These are phyloP conservation scores for Daldinia childiae DNA, from an alignment of 495 filamentous ascomycete genomes.

Conservation along the genomic window DNA sequence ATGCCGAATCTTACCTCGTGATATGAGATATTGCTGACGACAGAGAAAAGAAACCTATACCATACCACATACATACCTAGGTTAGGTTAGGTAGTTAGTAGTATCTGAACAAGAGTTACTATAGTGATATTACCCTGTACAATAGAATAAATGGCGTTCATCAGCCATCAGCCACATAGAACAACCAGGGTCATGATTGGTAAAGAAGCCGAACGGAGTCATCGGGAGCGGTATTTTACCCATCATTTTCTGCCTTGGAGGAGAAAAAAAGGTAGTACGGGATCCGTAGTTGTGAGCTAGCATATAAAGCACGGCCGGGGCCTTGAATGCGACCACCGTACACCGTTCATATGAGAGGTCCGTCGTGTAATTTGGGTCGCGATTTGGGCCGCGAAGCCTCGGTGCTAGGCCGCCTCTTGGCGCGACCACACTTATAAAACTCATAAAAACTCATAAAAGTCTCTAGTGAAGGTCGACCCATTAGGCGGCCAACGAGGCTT, in stretches of 20 bases:
- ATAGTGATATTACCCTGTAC: not conserved
- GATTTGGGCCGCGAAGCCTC: constrained; percentile 44
- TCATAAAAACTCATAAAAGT: too few relatives aligned
- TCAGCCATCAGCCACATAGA: constrained; percentile 45
- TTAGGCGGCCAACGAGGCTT: constrained; percentile 44
- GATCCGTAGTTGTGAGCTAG: constrained; percentile 21
- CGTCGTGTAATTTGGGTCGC: constrained; percentile 34
- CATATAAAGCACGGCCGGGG: constrained; percentile 43
- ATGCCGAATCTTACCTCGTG: constrained; percentile 28
- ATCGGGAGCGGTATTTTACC: constrained; percentile 23
- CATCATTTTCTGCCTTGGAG: constrained; percentile 39
- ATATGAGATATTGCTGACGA: not conserved
- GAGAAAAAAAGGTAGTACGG: constrained; percentile 26
- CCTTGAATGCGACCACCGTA: constrained; percentile 40
- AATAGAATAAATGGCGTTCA: constrained; percentile 6
- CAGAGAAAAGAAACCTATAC: not conserved
- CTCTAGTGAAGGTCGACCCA: constrained; percentile 26
- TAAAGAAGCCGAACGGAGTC: constrained; percentile 7
- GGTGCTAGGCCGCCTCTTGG: constrained; percentile 42
- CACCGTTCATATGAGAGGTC: constrained; percentile 26
- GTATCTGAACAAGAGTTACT: too few relatives aligned
- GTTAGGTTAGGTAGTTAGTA: too few relatives aligned
- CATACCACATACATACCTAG: too few relatives aligned
- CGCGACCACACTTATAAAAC: constrained; percentile 35
- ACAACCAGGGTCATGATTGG: constrained; percentile 40